Evolutionary conservation across 192 early-diverging fungal species (phyloP).

Genomic region (Coemansia sp.): DNA sequence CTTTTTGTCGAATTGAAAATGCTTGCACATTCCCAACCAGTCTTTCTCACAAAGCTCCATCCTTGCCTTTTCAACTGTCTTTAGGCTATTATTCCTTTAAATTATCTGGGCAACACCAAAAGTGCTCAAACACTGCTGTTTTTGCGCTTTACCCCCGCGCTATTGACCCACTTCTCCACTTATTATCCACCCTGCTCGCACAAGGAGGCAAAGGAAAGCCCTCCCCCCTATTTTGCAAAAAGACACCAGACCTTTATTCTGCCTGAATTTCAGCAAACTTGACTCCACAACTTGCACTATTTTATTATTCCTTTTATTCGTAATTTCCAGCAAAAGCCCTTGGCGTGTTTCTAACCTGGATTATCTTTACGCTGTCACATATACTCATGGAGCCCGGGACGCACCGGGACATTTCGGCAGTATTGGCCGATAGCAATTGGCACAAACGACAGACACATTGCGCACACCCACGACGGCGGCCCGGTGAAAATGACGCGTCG

Average conservation of each 20-base stretch:
- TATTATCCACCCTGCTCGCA: background rate
- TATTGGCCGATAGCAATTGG: background rate
- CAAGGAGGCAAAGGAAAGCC: too few relatives aligned
- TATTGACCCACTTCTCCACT: background rate
- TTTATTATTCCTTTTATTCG: background rate
- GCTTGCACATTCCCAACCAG: background rate
- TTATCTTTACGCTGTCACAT: background rate
- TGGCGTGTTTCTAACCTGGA: background rate
- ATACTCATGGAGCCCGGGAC: slow-evolving; percentile 13
- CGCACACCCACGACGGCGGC: background rate
- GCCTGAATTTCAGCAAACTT: background rate
- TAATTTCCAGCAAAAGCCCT: background rate
- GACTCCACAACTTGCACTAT: background rate
- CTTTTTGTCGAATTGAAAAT: background rate
- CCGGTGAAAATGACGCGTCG: background rate
- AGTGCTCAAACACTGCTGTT: background rate
- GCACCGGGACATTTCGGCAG: slow-evolving; percentile 5
- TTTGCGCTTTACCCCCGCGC: slow-evolving; percentile 4
- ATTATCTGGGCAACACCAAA: slow-evolving; percentile 3
- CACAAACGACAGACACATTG: background rate
- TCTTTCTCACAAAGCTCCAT: background rate
- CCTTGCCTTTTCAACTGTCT: background rate
- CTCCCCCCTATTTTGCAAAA: background rate
- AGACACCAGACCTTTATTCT: background rate
- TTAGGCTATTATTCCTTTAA: slow-evolving; percentile 1